Evolutionary conservation across 176 grass and related monocot genomes (phyloP).

Genomic region (Microstegium vimineum): DNA sequence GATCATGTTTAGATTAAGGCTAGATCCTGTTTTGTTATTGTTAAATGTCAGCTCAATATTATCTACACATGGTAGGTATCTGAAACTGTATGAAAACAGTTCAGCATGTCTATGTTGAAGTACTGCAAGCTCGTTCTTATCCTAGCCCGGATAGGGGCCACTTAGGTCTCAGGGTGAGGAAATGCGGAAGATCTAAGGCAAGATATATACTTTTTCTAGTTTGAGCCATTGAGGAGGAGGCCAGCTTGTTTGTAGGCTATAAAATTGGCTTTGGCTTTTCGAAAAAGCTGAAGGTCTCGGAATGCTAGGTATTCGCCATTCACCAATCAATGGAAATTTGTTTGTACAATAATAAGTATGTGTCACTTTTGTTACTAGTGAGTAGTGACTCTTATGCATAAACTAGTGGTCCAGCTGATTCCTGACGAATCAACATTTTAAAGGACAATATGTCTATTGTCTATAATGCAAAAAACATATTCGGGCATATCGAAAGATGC

Average conservation of each 20-base stretch:
- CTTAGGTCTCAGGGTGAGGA: not conserved
- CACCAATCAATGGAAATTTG: slow-evolving; percentile 14
- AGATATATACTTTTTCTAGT: not conserved
- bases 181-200: not conserved
- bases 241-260: not conserved
- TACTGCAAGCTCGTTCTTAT: not conserved
- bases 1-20: not conserved
- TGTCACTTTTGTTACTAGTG: not conserved
- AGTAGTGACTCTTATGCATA: not conserved
- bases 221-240: not conserved
- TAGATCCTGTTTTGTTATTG: not conserved
- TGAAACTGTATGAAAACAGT: not conserved
- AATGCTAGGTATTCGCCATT: slow-evolving; percentile 30
- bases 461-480: not conserved
- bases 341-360: not conserved
- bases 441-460: not conserved
- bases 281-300: slow-evolving; percentile 18
- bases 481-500: not conserved
- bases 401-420: not conserved
- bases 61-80: not conserved
- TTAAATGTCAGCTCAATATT: not conserved
- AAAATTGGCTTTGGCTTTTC: slow-evolving; percentile 29
- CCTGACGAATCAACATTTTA: not conserved
- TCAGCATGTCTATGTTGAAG: not conserved
- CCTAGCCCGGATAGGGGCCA: not conserved